A percentile compares a stretch with the other conserved stretches of the same genome.
phyloP scores from a whole-genome alignment of 2,329 filamentous ascomycete genomes.

The Aspergillus tubingensis region DNA sequence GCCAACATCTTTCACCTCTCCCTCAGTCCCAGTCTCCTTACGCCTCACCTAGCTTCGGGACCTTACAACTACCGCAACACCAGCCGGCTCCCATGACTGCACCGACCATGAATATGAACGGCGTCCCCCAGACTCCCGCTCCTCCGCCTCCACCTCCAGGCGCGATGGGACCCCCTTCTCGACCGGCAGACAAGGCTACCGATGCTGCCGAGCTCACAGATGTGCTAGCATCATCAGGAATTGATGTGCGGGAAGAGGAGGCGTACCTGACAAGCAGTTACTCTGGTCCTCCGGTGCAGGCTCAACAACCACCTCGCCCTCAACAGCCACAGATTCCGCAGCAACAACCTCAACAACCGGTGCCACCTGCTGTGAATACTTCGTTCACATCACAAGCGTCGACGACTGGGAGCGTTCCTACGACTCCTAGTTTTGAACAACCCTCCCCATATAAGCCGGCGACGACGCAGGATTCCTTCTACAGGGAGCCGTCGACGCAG shows the following conservation, averaged over 20 bases:
- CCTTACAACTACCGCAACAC: constrained; percentile 48
- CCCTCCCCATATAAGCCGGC: constrained; percentile 55
- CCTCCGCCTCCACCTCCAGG: constrained; percentile 45
- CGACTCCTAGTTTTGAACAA: constrained; percentile 53
- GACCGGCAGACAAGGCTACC: constrained; percentile 56
- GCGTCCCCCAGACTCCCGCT: constrained; percentile 50
- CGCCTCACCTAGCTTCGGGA: constrained; percentile 59
- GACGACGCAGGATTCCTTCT: constrained; percentile 60
- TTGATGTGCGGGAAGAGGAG: constrained; percentile 84
- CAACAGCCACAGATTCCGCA: constrained; percentile 45
- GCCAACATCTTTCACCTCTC: constrained; percentile 70
- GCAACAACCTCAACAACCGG: constrained; percentile 46
- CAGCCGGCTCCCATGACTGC: constrained; percentile 37
- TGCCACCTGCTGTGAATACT: constrained; percentile 32
- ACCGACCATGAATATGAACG: constrained; percentile 49
- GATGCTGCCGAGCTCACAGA: constrained; percentile 74
- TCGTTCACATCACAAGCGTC: constrained; percentile 46
- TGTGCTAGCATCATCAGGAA: constrained; percentile 78
- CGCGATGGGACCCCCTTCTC: constrained; percentile 65
- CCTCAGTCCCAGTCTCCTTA: constrained; percentile 65
- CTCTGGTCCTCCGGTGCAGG: constrained; percentile 44
- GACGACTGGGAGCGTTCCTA: constrained; percentile 43
- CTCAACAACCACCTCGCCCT: constrained; percentile 33
- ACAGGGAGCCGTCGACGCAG: constrained; percentile 65
- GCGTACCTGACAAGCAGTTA: constrained; percentile 68